Conservation (phyloP, 2,329 filamentous ascomycete genomes). For the Colletotrichum lentis region DNA sequence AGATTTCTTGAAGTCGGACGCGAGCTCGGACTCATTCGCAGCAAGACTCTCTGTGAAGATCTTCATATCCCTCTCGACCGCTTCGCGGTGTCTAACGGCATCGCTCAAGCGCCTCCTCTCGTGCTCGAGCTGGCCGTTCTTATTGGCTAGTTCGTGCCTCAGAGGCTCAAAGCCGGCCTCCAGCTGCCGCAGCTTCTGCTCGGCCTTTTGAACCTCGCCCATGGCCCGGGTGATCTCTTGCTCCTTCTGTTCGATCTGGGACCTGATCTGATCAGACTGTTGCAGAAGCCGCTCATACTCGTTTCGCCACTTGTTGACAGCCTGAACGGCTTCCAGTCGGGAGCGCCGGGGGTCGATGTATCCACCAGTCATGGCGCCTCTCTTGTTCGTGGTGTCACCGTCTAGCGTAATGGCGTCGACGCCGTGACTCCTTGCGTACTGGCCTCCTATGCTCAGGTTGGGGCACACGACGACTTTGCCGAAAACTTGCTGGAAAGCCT, state of each 20-base stretch:
- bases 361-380: constrained; percentile 93
- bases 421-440: constrained; percentile 91
- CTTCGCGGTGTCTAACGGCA: constrained; percentile 69
- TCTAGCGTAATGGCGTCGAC: constrained; percentile 94
- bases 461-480: constrained; percentile 95
- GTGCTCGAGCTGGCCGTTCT: constrained; percentile 77
- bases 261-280: constrained; percentile 71
- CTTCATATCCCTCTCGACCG: constrained; percentile 78
- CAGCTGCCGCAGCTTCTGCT: constrained; percentile 78
- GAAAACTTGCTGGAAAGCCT: constrained; percentile 93
- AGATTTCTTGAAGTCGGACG: constrained; percentile 90
- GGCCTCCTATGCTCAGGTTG: constrained; percentile 83
- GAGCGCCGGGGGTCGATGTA: constrained; percentile 89
- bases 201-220: constrained; percentile 82
- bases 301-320: constrained; percentile 76
- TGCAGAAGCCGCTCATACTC: constrained; percentile 74
- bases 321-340: constrained; percentile 82
- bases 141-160: constrained; percentile 77
- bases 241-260: constrained; percentile 78
- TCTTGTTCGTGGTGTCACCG: constrained; percentile 93
- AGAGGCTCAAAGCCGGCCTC: constrained; percentile 85
- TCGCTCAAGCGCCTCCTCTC: constrained; percentile 77
- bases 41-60: constrained; percentile 77
- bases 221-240: constrained; percentile 90
- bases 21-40: constrained; percentile 81